Evolutionary conservation across 768 basidiomycete genomes (phyloP), one percentile per base, ranked within the genome.

Genomic region (Arthromyces matolae): DNA sequence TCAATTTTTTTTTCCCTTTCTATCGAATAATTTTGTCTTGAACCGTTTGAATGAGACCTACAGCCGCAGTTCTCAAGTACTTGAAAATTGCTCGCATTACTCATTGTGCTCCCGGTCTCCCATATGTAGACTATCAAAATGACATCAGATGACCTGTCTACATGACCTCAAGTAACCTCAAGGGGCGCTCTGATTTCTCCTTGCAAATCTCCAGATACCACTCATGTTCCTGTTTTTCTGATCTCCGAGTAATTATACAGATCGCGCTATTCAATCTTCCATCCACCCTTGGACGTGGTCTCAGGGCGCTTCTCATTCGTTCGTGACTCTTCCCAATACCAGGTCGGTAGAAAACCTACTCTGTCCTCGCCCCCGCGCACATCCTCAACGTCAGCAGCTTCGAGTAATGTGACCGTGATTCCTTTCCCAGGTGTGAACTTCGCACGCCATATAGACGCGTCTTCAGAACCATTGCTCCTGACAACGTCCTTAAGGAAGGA

Each of bases 281-380:
- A 63, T n/a, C 54, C 58, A 51, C 49, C 56, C 51, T 39, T 37
- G 31, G 35, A 31, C 23, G 50, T 41, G 10, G 32, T 18, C 18
- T 42, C 42, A 49, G 50, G 23, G 23, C 28, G 23, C 35, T 7
- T 42, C 20, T 25, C 29, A 18, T 20, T 28, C 38, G 49, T 27
- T 16, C 54, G 51, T 16, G 70, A 52, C 56, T 74, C 70, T 14
- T 72, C 63, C 75, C 75, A 86, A 64, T 83, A 91, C 83, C 83
- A 86, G 52, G 64, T 71, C 8, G 89, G 89, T 32, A 92, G 59
- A 55, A 92, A 86, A n/a, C 90, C 89, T 18, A 88, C 75, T 40
- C 89, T 69, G 43, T 87, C 84, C 63, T 89, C 87, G 4, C 79
- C 80, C 19, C 70, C 77, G 49, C 67, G 68, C 1, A 89, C 85